Evolutionary conservation across 2,329 filamentous ascomycete species (phyloP), one percentile per base, ranked within the genome.

Genomic region (Tolypocladium ovalisporum): DNA sequence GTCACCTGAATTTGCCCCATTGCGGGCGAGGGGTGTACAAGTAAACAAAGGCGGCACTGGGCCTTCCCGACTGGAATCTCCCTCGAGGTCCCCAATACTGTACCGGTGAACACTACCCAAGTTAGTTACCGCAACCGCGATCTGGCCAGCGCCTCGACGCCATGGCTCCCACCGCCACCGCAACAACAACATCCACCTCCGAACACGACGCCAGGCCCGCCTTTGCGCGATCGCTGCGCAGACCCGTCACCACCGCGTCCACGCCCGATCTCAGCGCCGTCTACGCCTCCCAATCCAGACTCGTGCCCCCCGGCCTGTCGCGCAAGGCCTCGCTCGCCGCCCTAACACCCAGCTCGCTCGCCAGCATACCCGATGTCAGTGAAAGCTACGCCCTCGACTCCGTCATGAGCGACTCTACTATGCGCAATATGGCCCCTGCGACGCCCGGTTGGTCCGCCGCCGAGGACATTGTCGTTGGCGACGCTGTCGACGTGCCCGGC

Each of bases 401-500:
- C 58, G 78, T 83, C 59, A 65, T 71, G 66, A 72, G 60, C 67
- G 67, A 67, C 63, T 58, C 62, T 49, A 62, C 63, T 47, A 62
- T 63, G 57, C 64, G 65, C 65, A 69, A 68, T 67, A 78, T 70
- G 56, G 83, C 83, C 77, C 74, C 76, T 54, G 69, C 76, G 55
- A 84, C 81, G 0, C 82, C 83, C 32, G 76, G 75, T 57, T 75
- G 79, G 72, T 74, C 67, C 63, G 76, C 68, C 62, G 73, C 74
- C 60, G 79, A 80, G 55, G 68, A 76, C 60, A 72, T 96, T 60
- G 80, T 85, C 62, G 79, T 94, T 44, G 93, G 93, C 63, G 93
- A 97, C 69, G 71, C 79, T 37, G 93, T 97, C 61, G 92, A 97
- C 64, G 93, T 97, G 52, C 92, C 93, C 1, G 94, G 94, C 47